Evolutionary conservation across 768 basidiomycete species (phyloP).

Genomic region (Rhodotorula paludigena): DNA sequence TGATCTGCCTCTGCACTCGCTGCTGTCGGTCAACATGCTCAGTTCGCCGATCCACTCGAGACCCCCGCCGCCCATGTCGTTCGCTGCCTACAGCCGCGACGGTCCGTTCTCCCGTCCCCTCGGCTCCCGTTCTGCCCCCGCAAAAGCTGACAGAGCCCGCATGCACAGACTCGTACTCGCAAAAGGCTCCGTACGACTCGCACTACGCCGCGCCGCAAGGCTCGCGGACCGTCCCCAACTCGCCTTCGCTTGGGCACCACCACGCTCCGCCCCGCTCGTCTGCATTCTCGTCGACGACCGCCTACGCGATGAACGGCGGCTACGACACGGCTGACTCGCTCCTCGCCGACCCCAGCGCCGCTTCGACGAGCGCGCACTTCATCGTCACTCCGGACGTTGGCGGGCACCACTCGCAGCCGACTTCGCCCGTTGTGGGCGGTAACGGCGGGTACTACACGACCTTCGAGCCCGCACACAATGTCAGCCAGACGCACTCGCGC

Average conservation of each 20-base stretch:
- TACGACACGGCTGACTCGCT: background rate
- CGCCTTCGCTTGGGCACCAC: background rate
- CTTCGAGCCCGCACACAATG: background rate
- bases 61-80: background rate
- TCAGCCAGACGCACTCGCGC: background rate
- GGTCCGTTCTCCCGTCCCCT: background rate
- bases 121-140: background rate
- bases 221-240: constrained; percentile 3
- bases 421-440: background rate
- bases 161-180: background rate
- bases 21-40: no score
- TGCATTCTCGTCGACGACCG: no score
- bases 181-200: background rate
- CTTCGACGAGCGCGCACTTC: background rate
- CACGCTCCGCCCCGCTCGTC: background rate
- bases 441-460: background rate
- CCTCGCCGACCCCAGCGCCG: background rate
- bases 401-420: background rate
- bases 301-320: background rate
- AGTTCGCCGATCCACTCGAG: background rate
- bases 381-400: background rate
- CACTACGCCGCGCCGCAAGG: background rate
- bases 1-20: no score
- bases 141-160: no score
- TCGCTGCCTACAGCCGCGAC: background rate